These are phyloP conservation scores for Boletus subparvulus DNA, from an alignment of 768 basidiomycete genomes.

Conservation along the genomic window DNA sequence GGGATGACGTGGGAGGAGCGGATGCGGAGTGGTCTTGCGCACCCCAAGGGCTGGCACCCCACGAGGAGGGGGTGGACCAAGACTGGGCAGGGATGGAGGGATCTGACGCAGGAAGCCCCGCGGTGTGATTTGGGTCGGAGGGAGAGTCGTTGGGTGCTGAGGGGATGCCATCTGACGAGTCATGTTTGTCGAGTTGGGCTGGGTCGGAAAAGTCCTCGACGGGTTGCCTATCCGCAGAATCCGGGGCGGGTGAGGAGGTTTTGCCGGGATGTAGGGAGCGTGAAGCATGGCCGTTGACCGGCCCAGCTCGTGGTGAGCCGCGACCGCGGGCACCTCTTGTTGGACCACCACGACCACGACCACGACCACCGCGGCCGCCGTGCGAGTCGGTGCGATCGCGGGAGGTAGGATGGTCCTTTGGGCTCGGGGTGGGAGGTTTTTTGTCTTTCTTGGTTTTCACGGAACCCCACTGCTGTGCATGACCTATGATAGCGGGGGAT, in stretches of 20 bases:
- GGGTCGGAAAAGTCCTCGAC: constrained; percentile 23
- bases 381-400: constrained; percentile 44
- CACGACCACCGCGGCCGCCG: constrained; percentile 60
- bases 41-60: constrained; percentile 33
- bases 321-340: constrained; percentile 46
- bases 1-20: constrained; percentile 15
- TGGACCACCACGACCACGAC: constrained; percentile 54
- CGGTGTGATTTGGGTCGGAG: constrained; percentile 8
- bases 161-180: constrained; percentile 14
- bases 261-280: constrained; percentile 27
- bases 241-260: constrained; percentile 34
- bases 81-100: constrained; percentile 9
- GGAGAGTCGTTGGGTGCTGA: constrained; percentile 14
- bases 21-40: constrained; percentile 40
- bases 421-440: constrained; percentile 46
- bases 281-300: constrained; percentile 34
- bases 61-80: constrained; percentile 34
- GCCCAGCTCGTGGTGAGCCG: constrained; percentile 40
- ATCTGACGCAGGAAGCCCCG: constrained; percentile 17
- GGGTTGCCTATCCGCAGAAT: constrained; percentile 28
- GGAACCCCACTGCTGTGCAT: constrained; percentile 77
- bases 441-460: constrained; percentile 89
- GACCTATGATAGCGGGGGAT: constrained; percentile 45
- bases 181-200: constrained; percentile 12
- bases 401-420: constrained; percentile 45